A percentile compares a stretch with the other conserved stretches of the same genome.
These are phyloP conservation scores for Phoenix dactylifera DNA, from an alignment of 176 grass and related monocot genomes.

Conservation along the genomic window DNA sequence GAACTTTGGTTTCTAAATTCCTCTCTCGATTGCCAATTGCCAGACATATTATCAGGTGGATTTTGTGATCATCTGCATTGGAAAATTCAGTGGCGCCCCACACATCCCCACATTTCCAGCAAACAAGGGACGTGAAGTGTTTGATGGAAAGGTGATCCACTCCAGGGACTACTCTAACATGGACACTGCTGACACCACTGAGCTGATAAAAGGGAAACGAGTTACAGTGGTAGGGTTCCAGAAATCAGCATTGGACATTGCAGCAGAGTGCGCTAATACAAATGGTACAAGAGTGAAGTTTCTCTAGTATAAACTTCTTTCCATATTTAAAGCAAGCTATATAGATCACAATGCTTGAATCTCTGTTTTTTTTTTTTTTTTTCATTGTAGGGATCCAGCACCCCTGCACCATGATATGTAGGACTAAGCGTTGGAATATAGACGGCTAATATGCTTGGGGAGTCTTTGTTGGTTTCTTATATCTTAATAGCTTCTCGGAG, in stretches of 20 bases:
- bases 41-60: conserved; percentile 42
- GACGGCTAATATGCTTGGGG: conserved; percentile 15
- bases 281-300: conserved; percentile 13
- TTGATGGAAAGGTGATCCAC: conserved; percentile 48
- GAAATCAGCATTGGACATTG: conserved; percentile 80
- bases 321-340: not conserved
- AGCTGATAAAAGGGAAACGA: conserved; percentile 30
- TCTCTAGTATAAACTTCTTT: not conserved
- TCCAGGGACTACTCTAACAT: conserved; percentile 44
- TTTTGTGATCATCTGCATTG: conserved; percentile 69
- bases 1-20: too few species aligned
- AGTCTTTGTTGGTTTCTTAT: conserved; percentile 19
- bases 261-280: conserved; percentile 61
- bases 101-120: conserved; percentile 48
- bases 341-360: not conserved
- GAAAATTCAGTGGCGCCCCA: conserved; percentile 59
- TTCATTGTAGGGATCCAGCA: conserved; percentile 3
- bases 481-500: conserved; percentile 28
- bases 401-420: conserved; percentile 26
- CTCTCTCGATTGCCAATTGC: too few species aligned
- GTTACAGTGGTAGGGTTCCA: conserved; percentile 51
- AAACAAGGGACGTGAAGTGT: conserved; percentile 43
- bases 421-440: conserved; percentile 13
- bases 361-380: not conserved
- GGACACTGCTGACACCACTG: conserved; percentile 24